A percentile compares a stretch with the other conserved stretches of the same genome.
phyloP scores from a whole-genome alignment of 306 rosid genomes.

The Clitoria ternatea region DNA sequence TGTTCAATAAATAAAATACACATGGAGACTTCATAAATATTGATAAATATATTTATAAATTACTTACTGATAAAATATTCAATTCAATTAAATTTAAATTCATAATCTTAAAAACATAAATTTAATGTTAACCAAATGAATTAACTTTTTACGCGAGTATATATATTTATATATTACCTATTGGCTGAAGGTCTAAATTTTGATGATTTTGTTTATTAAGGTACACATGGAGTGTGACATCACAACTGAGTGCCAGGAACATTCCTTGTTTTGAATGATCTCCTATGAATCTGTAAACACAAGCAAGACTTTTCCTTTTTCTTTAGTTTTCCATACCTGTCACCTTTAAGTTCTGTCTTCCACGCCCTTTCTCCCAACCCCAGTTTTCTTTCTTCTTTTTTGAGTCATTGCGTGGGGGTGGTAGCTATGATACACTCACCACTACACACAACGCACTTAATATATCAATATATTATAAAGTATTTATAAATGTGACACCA shows the following conservation, averaged over 20 bases:
- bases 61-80: too few relatives aligned
- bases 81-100: too few relatives aligned
- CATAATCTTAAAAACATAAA: too few relatives aligned
- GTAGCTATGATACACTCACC: conserved; percentile 14
- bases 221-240: conserved; percentile 57
- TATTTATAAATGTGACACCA: conserved; percentile 15
- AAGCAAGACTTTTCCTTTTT: conserved; percentile 68
- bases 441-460: too few relatives aligned
- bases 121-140: too few relatives aligned
- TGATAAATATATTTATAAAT: too few relatives aligned
- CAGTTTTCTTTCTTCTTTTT: conserved; percentile 5
- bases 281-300: conserved; percentile 51
- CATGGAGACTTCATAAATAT: too few relatives aligned
- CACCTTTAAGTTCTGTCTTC: conserved; percentile 24
- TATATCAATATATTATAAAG: too few relatives aligned
- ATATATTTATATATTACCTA: background rate
- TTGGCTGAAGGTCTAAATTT: conserved; percentile 9
- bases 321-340: conserved; percentile 37
- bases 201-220: conserved; percentile 21
- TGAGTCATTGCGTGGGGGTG: conserved; percentile 8
- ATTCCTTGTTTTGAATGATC: conserved; percentile 38
- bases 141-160: too few relatives aligned
- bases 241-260: conserved; percentile 48
- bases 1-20: too few relatives aligned
- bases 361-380: conserved; percentile 14